Evolutionary conservation across 2,329 filamentous ascomycete genomes (phyloP), one percentile per base, ranked within the genome.

Genomic region (Cadophora luteo-olivacea): DNA sequence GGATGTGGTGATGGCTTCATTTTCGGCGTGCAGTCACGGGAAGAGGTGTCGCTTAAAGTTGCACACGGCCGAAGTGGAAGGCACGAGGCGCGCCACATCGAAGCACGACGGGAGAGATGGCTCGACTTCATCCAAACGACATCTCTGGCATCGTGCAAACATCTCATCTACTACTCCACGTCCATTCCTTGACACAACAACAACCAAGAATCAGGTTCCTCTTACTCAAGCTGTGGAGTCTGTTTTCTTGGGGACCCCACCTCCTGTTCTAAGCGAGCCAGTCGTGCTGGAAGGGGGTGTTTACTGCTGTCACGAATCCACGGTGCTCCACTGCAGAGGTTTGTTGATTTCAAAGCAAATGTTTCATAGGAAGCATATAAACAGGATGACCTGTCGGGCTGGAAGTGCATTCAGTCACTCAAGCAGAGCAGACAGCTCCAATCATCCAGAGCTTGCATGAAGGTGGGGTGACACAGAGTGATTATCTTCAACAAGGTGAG

Each of bases 1-100:
- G 52, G 25, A 33, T 55, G 11, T 55, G 52, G 52, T 55, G 52
- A 55, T 55, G 29, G 52, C 25, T 33, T 55, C 52, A 55, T 16
- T 54, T 54, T 55, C 25, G 52, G 52, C 8, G 52, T 32, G 29
- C 25, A 33, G 52, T 55, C 52, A 55, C 52, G 29, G 6, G 14
- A 9, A 11, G 8, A 2, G 36, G 36, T 7, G 29, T 54, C 51
- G 24, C 24, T 54, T 54, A 32, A 19, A 8, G 1, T 29, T 29
- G 29, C 29, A 29, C 11, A 29, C 51, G 3, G 4, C 22, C 51
- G 51, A 29, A 16, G 22, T 22, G 45, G 25, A 33, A 33, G 16
- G 14, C 25, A n/a, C 14, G 41, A 19, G 4, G 41, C 7, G 29
- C 36, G 36, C 36, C 36, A 38, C 36, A 38, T 29, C 29, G 29